These are phyloP conservation scores for Aristolochia californica DNA, from an alignment of 164 flowering plant genomes.

Conservation along the genomic window DNA sequence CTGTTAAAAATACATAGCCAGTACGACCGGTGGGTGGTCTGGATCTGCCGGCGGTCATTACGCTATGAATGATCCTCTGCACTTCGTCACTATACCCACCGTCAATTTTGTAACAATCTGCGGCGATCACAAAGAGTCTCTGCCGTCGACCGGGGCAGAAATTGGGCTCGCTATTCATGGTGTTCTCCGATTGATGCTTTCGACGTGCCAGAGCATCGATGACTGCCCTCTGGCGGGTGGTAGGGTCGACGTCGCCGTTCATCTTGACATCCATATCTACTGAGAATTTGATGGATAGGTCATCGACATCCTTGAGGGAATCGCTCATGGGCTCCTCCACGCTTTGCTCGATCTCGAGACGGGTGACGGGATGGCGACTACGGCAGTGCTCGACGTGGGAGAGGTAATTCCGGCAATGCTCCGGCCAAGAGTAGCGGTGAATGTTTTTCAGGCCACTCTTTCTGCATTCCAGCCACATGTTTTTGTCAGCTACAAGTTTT, in stretches of 20 bases:
- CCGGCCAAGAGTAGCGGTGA: conserved; percentile 77
- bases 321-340: conserved; percentile 75
- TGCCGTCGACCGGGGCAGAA: conserved; percentile 56
- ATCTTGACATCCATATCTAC: conserved; percentile 50
- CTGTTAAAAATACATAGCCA: conserved; percentile 51
- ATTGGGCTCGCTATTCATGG: conserved; percentile 15
- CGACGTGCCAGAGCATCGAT: conserved; percentile 6
- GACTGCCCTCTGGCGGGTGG: conserved; percentile 20
- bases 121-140: conserved; percentile 46
- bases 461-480: conserved; percentile 57
- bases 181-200: too few relatives aligned
- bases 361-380: conserved; percentile 53
- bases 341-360: conserved; percentile 29
- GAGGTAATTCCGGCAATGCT: conserved; percentile 68
- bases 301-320: conserved; percentile 66
- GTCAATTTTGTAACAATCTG: conserved; percentile 37
- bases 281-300: conserved; percentile 64
- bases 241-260: conserved; percentile 53
- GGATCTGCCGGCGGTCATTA: conserved; percentile 23
- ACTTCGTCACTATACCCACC: conserved; percentile 26
- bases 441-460: conserved; percentile 62
- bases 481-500: conserved; percentile 68
- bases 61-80: conserved; percentile 23
- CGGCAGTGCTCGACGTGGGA: conserved; percentile 61
- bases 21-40: conserved; percentile 21